Base-by-base conservation (phyloP, 495 filamentous ascomycete species). In the Neurospora tetrasperma region DNA sequence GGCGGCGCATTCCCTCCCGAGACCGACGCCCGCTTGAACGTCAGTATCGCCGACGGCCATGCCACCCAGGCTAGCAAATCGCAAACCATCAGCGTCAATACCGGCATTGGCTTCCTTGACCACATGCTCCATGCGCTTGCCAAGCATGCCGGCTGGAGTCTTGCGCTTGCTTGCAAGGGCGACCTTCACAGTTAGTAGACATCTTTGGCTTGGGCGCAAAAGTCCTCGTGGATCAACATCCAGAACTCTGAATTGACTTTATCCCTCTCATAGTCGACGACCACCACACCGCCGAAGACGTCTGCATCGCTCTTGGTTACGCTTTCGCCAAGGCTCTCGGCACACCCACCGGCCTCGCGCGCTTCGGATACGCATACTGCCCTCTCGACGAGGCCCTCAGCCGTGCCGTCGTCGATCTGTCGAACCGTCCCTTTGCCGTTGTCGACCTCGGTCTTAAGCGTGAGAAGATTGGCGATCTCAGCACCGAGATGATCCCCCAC, bases 71-170 rank as follows among this genome's bases (percentile, higher is more conserved):
- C 89, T 76, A 92, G 90, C 46, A 88, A 89, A 43, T 90, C 89
- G 70, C 96, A 98, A 84, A 88, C 88, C 69, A 97, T 99, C 78
- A 89, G 87, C 80, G 86, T 98, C 72, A 91, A 92, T 86, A 96
- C 95, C 2, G 96, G 96, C 69, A 97, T 99, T 79, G 96, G 96
- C n/a, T 99, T 99, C 83, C 85, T 99, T 42, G 96, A 99, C 84
- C 96, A 99, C 85, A 98, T 99, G 96, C 86, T 99, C 69, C 96
- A 99, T 80, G 96, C 96, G 39, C 88, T 98, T 46, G 92, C 96
- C 2, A 98, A 99, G 80, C 96, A 99, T 82, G 89, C 92, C 0
- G 95, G 95, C 20, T 97, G 94, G 96, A 93, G 90, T 85, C 82
- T 99, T 76, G 88, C 88, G 10, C 83, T 99, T 31, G 85, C 88